Conservation (phyloP, 1,284 basidiomycete genomes). For the Cutaneotrichosporon cyanovorans region DNA sequence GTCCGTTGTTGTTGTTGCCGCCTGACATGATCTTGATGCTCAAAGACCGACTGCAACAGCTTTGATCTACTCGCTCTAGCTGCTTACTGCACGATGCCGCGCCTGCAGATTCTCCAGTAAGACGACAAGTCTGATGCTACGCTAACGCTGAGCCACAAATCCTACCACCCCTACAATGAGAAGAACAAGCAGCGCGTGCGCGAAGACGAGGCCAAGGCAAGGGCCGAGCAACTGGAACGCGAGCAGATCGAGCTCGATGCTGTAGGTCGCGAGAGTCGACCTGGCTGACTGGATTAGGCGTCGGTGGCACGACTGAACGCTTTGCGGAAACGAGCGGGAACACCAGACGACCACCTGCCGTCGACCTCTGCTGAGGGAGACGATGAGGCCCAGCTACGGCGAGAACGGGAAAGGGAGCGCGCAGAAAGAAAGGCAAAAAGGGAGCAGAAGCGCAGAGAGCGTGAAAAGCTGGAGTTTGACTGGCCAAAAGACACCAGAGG, state of each 20-base stretch:
- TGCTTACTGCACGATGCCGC: slow-evolving; percentile 27
- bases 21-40: neutral
- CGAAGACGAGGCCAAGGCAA: slow-evolving; percentile 44
- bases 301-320: slow-evolving; percentile 31
- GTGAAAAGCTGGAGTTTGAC: slow-evolving; percentile 37
- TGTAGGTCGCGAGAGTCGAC: slow-evolving; percentile 17
- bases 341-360: slow-evolving; percentile 24
- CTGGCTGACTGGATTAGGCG: slow-evolving; percentile 18
- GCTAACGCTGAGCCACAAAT: slow-evolving; percentile 40
- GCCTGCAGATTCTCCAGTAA: slow-evolving; percentile 43
- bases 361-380: slow-evolving; percentile 7
- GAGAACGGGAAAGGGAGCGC: slow-evolving; percentile 26
- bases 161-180: slow-evolving; percentile 47
- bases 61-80: neutral
- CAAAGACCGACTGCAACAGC: too few relatives aligned
- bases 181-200: slow-evolving; percentile 47
- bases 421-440: slow-evolving; percentile 22
- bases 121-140: neutral
- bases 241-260: slow-evolving; percentile 36
- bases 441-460: slow-evolving; percentile 4
- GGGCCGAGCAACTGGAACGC: slow-evolving; percentile 29
- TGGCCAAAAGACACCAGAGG: slow-evolving; percentile 33
- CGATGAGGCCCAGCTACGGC: slow-evolving; percentile 26
- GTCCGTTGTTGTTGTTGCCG: neutral
- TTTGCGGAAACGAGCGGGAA: slow-evolving; percentile 33